A percentile compares a stretch with the other conserved stretches of the same genome.
phyloP scores from a whole-genome alignment of 176 grass and related monocot species.

The Oryza glumipatula region DNA sequence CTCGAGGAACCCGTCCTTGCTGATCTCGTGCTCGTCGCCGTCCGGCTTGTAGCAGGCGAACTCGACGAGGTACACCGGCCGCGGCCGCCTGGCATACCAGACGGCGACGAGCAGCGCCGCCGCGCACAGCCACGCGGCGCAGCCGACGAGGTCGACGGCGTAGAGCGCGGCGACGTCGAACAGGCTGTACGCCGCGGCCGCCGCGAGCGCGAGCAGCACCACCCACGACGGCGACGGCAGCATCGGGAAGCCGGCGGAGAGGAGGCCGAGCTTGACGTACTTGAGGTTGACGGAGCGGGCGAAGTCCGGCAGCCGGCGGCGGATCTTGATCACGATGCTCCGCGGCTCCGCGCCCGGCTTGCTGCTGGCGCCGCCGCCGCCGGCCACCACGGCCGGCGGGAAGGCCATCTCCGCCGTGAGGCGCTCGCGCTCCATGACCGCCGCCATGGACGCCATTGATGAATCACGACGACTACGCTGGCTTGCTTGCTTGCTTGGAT shows the following conservation, averaged over 20 bases:
- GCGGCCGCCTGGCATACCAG: conserved; percentile 51
- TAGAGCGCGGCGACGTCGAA: conserved; percentile 32
- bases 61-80: conserved; percentile 72
- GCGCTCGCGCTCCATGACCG: conserved; percentile 64
- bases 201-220: conserved; percentile 45
- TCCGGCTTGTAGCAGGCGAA: conserved; percentile 75
- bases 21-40: conserved; percentile 53
- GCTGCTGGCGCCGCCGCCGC: not conserved
- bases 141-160: conserved; percentile 49
- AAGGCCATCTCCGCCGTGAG: conserved; percentile 70
- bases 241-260: conserved; percentile 28
- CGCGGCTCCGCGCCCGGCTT: conserved; percentile 3
- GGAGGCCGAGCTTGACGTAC: conserved; percentile 69
- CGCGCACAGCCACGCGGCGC: conserved; percentile 22
- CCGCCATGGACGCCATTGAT: conserved; percentile 12
- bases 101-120: conserved; percentile 37
- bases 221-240: not conserved
- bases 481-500: not conserved
- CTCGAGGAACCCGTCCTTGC: conserved; percentile 63
- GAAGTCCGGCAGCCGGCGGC: conserved; percentile 69
- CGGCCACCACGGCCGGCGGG: not conserved
- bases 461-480: not conserved
- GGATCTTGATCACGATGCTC: conserved; percentile 74
- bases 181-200: conserved; percentile 29
- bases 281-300: conserved; percentile 71